These are phyloP conservation scores for Recurvomyces mirabilis DNA, from an alignment of 495 filamentous ascomycete genomes.

Conservation along the genomic window DNA sequence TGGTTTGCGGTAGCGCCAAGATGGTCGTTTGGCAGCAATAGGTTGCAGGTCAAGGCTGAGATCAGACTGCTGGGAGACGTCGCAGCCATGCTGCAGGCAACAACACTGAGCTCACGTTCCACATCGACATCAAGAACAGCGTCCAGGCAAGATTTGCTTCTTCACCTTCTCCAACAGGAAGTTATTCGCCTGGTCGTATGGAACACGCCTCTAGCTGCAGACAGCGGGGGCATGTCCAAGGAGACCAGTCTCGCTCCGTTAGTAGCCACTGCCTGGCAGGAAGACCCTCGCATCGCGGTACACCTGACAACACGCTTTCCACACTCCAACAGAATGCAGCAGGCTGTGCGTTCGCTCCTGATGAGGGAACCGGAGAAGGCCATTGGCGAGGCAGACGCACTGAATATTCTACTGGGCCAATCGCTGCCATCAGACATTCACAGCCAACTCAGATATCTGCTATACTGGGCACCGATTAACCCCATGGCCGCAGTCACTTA, in stretches of 20 bases:
- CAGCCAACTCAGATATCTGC: constrained; percentile 81
- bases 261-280: constrained; percentile 72
- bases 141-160: constrained; percentile 69
- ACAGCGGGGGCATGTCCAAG: constrained; percentile 29
- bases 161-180: constrained; percentile 74
- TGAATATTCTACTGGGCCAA: constrained; percentile 69
- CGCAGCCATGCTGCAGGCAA: constrained; percentile 43
- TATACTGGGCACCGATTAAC: constrained; percentile 91
- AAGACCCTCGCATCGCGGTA: constrained; percentile 70
- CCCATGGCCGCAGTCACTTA: constrained; percentile 86
- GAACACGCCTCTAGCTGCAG: constrained; percentile 65
- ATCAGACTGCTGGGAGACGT: constrained; percentile 72
- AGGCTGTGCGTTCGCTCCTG: constrained; percentile 66
- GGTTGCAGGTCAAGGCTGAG: constrained; percentile 87
- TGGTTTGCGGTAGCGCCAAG: constrained; percentile 78
- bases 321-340: constrained; percentile 55
- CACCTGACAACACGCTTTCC: constrained; percentile 65
- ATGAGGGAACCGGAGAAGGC: constrained; percentile 74
- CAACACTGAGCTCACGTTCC: constrained; percentile 44
- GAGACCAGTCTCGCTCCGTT: constrained; percentile 46
- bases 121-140: too few species aligned
- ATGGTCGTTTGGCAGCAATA: constrained; percentile 94
- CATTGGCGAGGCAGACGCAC: constrained; percentile 62
- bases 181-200: constrained; percentile 73
- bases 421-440: constrained; percentile 65